Evolutionary conservation across 352 stramenopile genomes (phyloP), one percentile per base, ranked within the genome.

Genomic region (Phytophthora brassicae): DNA sequence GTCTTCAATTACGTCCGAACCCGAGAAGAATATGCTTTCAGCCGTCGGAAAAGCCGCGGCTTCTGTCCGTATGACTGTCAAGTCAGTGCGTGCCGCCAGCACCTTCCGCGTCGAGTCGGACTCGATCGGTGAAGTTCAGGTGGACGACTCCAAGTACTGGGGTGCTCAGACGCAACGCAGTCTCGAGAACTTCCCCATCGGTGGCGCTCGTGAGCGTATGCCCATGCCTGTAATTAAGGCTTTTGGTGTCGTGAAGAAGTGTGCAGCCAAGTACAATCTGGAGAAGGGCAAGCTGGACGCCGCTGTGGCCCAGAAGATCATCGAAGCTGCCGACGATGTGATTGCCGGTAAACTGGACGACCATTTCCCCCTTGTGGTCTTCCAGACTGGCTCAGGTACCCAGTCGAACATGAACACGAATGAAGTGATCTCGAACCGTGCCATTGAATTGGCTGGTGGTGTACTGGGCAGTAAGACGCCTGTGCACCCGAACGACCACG

Each of bases 401-500:
- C 81, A 90, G 66, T 84, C 79, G 23, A 90, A 90, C 65, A 90
- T 90, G 81, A 90, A 90, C 66, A 83, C 76, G 51, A 89, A 90
- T 52, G 79, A 90, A 50, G 81, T 90, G 2, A 90, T 90, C 48
- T 87, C 76, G 19, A 89, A 90, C 66, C 81, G 81, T 33, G 77
- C 78, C 38, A 90, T 87, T 60, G 81, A 90, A 50, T 50, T 78
- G 45, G 61, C 56, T 0, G 81, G 81, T 38, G 76, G 76, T 14
- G 43, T 69, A 42, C 51, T 87, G 44, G 81, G 81, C 49, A 81
- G 63, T 47, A 90, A 90, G 72, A 62, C 57, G 38, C 79, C 81
- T 11, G 77, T 90, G 64, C 95, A 99, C 77, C 94, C 96, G 19
- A 99, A 99, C 76, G 96, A 99, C 79, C 91, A 99, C 65, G 92